phyloP scores from a whole-genome alignment of 148 eudicot genomes.

The Cornus suecica region DNA sequence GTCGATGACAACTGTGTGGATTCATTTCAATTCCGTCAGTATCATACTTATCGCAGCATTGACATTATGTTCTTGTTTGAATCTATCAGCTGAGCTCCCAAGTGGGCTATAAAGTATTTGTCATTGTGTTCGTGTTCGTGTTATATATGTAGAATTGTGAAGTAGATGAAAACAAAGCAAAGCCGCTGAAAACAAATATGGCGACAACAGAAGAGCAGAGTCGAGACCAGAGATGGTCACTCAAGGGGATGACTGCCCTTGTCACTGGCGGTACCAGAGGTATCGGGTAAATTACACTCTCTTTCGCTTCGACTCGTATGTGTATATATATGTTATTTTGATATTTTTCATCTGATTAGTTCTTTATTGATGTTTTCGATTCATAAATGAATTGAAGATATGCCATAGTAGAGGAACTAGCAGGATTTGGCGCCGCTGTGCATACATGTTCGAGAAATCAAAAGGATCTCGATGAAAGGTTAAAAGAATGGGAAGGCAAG shows the following conservation, averaged over 20 bases:
- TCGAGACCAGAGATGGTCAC: constrained; percentile 35
- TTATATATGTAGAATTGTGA: no score
- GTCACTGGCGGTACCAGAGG: constrained; percentile 62
- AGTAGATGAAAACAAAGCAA: no score
- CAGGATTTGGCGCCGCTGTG: constrained; percentile 41
- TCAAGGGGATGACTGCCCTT: constrained; percentile 38
- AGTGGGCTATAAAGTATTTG: no score
- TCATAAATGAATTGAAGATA: constrained; percentile 13
- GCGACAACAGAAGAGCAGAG: not conserved
- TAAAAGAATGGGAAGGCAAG: constrained; percentile 39
- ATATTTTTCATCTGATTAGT: not conserved
- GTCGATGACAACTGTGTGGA: no score
- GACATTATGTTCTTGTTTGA: no score
- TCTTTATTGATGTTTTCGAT: not conserved
- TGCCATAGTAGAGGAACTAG: constrained; percentile 59
- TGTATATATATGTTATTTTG: not conserved
- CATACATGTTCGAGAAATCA: constrained; percentile 49
- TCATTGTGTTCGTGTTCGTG: no score
- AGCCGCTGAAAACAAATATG: not conserved
- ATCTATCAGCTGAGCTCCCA: no score
- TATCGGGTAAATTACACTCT: constrained; percentile 31
- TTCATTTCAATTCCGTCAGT: no score
- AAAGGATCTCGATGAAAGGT: constrained; percentile 27
- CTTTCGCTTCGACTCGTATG: not conserved
- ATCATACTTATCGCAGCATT: no score